Evolutionary conservation across 23 red algal genomes (phyloP).

Genomic region (Gracilaria gracilis): DNA sequence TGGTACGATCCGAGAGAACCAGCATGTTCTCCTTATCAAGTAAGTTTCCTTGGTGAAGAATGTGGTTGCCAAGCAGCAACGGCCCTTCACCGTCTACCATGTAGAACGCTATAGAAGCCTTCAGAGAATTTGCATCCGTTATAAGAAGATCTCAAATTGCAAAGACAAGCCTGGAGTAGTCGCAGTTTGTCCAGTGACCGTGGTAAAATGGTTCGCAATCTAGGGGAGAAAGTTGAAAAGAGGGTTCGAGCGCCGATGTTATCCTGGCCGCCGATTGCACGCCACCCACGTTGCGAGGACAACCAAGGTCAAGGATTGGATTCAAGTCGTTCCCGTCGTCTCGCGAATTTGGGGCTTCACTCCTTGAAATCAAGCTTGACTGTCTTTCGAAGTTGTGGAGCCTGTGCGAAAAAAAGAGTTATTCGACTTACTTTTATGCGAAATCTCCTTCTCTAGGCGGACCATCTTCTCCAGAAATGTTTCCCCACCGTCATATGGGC

Average conservation of each 20-base stretch:
- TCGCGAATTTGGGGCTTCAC: not conserved
- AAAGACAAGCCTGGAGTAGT: not conserved
- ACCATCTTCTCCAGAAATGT: too few relatives aligned
- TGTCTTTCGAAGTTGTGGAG: not conserved
- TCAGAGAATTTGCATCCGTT: not conserved
- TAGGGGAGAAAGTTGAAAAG: constrained; percentile 2
- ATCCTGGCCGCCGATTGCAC: not conserved
- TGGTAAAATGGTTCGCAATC: constrained; percentile 10
- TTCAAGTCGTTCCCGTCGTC: not conserved
- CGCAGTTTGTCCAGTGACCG: constrained; percentile 16
- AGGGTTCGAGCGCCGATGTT: not conserved
- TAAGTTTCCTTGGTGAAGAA: constrained; percentile 16
- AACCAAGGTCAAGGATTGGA: not conserved
- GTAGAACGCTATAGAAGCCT: constrained; percentile 31
- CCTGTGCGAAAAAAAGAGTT: not conserved
- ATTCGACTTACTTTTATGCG: not conserved
- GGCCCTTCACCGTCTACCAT: too few relatives aligned
- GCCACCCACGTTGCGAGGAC: not conserved
- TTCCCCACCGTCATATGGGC: too few relatives aligned
- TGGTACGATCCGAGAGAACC: not conserved
- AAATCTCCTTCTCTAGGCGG: not conserved
- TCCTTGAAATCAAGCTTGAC: not conserved
- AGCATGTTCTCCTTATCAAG: constrained; percentile 20
- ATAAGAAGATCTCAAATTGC: constrained; percentile 19
- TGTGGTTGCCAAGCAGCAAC: too few relatives aligned